phyloP scores from a whole-genome alignment of 345 rosid species.

The rapeseed (Brassica napus) region DNA sequence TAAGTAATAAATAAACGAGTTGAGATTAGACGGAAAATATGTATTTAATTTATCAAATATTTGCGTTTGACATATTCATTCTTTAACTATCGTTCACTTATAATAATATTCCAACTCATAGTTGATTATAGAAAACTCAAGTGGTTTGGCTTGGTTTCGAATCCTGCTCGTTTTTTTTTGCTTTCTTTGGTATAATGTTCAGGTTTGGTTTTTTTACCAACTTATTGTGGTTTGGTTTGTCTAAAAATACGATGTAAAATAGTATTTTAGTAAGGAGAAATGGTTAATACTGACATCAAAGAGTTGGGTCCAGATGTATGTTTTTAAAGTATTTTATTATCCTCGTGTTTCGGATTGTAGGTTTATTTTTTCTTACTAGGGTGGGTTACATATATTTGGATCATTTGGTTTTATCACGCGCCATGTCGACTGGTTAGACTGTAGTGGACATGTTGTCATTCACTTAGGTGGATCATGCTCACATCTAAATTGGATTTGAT shows the following conservation, averaged over 20 bases:
- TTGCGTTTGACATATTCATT: not conserved
- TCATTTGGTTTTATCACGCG: slow-evolving; percentile 33
- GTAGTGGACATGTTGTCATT: slow-evolving; percentile 30
- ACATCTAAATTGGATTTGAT: slow-evolving; percentile 9
- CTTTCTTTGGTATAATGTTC: not conserved
- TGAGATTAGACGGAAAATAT: not conserved
- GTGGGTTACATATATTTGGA: slow-evolving; percentile 28
- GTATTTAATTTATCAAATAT: too few relatives aligned
- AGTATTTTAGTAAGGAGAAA: not conserved
- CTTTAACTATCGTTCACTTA: not conserved
- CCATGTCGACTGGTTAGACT: slow-evolving; percentile 33
- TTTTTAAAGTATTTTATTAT: slow-evolving; percentile 8
- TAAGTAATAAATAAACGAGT: not conserved
- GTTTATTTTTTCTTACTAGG: not conserved
- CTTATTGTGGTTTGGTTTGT: slow-evolving; percentile 15
- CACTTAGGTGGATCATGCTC: slow-evolving; percentile 29
- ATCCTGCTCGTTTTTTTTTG: not conserved
- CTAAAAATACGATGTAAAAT: slow-evolving; percentile 6
- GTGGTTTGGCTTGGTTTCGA: slow-evolving; percentile 10
- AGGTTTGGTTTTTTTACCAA: not conserved
- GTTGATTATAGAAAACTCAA: not conserved
- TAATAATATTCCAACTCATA: not conserved
- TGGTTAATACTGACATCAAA: not conserved
- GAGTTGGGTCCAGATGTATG: not conserved
- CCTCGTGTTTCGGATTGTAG: slow-evolving; percentile 34